Conservation (phyloP, 2,329 filamentous ascomycete species). For the Fusarium sp. region DNA sequence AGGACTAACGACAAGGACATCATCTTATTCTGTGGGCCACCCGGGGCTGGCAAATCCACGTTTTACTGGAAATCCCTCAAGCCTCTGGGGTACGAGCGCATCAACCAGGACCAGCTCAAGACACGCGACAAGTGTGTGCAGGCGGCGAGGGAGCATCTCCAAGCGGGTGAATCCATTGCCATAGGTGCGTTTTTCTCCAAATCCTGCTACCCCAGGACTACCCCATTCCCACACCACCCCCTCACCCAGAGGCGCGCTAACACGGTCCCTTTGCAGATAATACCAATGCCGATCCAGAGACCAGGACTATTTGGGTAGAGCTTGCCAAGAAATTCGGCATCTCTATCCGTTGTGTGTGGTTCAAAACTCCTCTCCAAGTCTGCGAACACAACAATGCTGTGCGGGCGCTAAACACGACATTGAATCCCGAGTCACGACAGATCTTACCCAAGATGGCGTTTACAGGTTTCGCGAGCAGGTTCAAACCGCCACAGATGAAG, state of each 20-base stretch:
- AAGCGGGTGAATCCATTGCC: conserved; percentile 74
- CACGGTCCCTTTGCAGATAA: conserved; percentile 72
- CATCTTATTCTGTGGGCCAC: conserved; percentile 87
- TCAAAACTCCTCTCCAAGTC: conserved; percentile 76
- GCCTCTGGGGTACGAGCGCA: conserved; percentile 80
- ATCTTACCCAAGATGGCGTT: conserved; percentile 85
- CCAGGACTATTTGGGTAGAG: conserved; percentile 80
- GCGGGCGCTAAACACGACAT: conserved; percentile 73
- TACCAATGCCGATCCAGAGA: conserved; percentile 88
- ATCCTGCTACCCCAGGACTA: neutral
- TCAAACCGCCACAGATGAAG: conserved; percentile 73
- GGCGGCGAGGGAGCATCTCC: conserved; percentile 73
- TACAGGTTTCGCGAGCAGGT: conserved; percentile 76
- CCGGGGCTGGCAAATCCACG: conserved; percentile 90
- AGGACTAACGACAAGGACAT: conserved; percentile 77
- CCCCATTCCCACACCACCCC: conserved; percentile 30
- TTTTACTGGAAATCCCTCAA: conserved; percentile 85
- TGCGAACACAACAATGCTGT: conserved; percentile 90
- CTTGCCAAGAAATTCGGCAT: conserved; percentile 76
- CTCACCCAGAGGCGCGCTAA: conserved; percentile 15
- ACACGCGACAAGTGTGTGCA: conserved; percentile 77
- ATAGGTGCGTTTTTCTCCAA: conserved; percentile 71
- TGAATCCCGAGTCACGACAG: conserved; percentile 85
- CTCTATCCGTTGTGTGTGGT: conserved; percentile 86
- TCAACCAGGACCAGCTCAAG: conserved; percentile 93